A percentile compares a stretch with the other conserved stretches of the same genome.
phyloP scores from a whole-genome alignment of 371 early-diverging fungal species.

The Synchytrium microbalum region DNA sequence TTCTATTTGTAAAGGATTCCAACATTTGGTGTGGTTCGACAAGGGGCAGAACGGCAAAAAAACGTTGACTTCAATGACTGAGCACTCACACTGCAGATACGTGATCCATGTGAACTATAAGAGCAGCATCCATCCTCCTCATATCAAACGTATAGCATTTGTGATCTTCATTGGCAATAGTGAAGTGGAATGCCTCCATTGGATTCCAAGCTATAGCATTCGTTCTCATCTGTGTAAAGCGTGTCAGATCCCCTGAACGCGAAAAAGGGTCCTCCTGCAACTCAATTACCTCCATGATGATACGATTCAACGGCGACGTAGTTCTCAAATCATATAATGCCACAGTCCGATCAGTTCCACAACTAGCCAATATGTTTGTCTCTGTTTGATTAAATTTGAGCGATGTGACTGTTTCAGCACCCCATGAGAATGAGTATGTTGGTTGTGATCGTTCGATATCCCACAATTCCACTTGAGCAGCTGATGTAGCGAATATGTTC shows the following conservation, averaged over 20 bases:
- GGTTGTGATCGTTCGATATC: conserved; percentile 84
- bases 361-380: conserved; percentile 78
- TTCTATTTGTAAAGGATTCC: conserved; percentile 33
- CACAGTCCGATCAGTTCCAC: conserved; percentile 86
- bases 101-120: conserved; percentile 88
- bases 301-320: conserved; percentile 66
- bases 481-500: conserved; percentile 77
- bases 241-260: neutral
- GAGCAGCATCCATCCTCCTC: conserved; percentile 79
- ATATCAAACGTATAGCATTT: conserved; percentile 95
- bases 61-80: conserved; percentile 8
- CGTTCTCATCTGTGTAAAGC: conserved; percentile 49
- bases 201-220: conserved; percentile 98
- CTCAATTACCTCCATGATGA: conserved; percentile 48
- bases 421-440: conserved; percentile 77
- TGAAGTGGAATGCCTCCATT: conserved; percentile 90
- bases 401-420: conserved; percentile 85
- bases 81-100: conserved; percentile 83
- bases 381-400: conserved; percentile 94
- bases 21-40: neutral
- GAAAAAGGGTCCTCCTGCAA: neutral
- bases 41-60: conserved; percentile 3
- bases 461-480: conserved; percentile 82
- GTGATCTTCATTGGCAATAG: conserved; percentile 93
- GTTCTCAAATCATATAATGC: conserved; percentile 90